These are phyloP conservation scores for Ulota crispa DNA, from an alignment of 225 moss, liverwort and hornwort genomes.

Conservation along the genomic window DNA sequence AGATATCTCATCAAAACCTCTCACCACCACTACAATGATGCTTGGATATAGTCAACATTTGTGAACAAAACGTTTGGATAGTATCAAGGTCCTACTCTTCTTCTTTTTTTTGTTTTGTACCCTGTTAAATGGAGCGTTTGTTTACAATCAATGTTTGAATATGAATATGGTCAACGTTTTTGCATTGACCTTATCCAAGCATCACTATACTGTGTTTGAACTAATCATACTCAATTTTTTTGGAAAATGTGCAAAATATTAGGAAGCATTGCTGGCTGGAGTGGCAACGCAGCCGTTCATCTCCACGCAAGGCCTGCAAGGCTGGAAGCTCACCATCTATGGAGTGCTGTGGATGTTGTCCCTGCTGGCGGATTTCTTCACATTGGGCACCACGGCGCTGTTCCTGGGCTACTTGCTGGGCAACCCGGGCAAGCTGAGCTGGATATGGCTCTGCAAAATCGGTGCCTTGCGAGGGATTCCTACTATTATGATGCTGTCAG, in stretches of 20 bases:
- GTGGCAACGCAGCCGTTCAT: conserved; percentile 9
- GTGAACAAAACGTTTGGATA: no score
- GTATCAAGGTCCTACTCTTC: no score
- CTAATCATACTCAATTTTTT: no score
- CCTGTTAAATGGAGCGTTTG: no score
- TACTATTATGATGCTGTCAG: background rate
- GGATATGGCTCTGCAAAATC: conserved; percentile 17
- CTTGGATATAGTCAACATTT: no score
- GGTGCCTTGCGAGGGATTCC: background rate
- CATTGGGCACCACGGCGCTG: background rate
- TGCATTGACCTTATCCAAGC: no score
- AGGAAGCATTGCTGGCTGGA: background rate
- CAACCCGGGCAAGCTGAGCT: background rate
- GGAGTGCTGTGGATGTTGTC: conserved; percentile 16
- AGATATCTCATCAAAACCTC: no score
- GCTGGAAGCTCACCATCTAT: conserved; percentile 4
- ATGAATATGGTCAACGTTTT: no score
- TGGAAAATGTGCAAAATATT: background rate
- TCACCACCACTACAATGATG: no score
- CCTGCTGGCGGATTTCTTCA: background rate
- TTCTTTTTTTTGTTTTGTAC: no score
- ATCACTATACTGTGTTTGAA: no score
- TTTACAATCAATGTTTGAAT: no score
- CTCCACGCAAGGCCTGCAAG: background rate
- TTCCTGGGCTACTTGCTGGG: background rate